A percentile compares a stretch with the other conserved stretches of the same genome.
phyloP scores from a whole-genome alignment of 2,329 filamentous ascomycete species.

The Pyrenochaeta sp. region DNA sequence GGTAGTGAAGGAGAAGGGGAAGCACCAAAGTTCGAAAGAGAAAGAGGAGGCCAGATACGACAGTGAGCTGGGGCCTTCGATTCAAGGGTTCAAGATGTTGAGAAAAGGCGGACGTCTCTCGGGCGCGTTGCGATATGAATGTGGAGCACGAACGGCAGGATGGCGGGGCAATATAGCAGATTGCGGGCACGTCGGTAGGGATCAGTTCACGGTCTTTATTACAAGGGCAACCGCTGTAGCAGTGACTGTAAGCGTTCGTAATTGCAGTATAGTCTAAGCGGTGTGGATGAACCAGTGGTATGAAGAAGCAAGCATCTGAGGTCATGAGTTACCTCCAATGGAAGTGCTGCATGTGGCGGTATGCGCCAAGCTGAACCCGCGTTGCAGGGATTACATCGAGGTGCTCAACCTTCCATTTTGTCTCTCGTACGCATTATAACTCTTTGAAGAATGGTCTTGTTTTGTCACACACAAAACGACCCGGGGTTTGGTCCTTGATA shows the following conservation, averaged over 20 bases:
- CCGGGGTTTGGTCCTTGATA: constrained; percentile 13
- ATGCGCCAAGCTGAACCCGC: constrained; percentile 24
- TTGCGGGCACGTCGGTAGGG: constrained; percentile 12
- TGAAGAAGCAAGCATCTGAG: constrained; percentile 34
- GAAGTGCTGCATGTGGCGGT: constrained; percentile 35
- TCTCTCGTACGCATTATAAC: constrained; percentile 18
- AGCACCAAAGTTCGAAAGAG: background rate
- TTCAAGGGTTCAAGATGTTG: background rate
- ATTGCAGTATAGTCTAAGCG: constrained; percentile 11
- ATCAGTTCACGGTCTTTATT: background rate
- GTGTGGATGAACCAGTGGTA: constrained; percentile 16
- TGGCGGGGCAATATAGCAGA: constrained; percentile 34
- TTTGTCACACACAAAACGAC: background rate
- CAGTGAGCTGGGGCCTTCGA: background rate
- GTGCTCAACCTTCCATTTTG: constrained; percentile 23
- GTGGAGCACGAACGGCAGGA: constrained; percentile 17
- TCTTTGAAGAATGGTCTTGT: background rate
- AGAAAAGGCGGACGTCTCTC: constrained; percentile 9
- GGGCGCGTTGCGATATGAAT: constrained; percentile 20
- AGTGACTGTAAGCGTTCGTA: constrained; percentile 8
- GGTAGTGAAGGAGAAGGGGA: background rate
- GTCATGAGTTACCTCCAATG: constrained; percentile 33
- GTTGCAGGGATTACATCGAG: constrained; percentile 23
- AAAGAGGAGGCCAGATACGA: background rate
- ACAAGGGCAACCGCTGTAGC: constrained; percentile 4